Conservation (phyloP, 2,329 filamentous ascomycete species). For the Metarhizium album region DNA sequence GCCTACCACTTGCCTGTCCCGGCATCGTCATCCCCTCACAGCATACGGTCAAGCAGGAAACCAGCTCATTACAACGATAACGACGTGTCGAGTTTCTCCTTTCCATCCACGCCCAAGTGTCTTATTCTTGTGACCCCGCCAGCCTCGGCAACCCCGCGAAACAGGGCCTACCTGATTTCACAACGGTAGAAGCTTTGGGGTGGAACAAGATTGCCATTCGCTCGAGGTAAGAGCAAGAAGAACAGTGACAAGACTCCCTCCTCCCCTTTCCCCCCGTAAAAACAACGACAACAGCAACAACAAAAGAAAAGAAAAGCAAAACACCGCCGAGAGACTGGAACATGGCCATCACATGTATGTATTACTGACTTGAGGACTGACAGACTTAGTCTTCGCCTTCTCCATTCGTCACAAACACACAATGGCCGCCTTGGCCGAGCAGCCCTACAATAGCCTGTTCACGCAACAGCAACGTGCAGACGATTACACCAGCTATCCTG, state of each 20-base stretch:
- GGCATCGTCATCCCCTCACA: not conserved
- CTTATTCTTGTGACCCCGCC: not conserved
- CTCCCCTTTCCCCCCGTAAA: too few relatives aligned
- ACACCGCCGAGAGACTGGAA: too few relatives aligned
- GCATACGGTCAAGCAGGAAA: not conserved
- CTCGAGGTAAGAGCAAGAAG: not conserved
- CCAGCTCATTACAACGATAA: too few relatives aligned
- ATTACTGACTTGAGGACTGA: not conserved
- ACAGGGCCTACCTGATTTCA: not conserved
- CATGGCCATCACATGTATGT: too few relatives aligned
- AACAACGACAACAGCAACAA: too few relatives aligned
- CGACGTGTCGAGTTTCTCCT: not conserved
- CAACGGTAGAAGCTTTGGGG: not conserved
- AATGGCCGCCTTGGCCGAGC: conserved; percentile 4
- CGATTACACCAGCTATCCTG: conserved; percentile 36
- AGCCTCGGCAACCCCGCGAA: not conserved
- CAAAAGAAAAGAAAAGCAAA: too few relatives aligned
- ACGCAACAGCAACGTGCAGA: conserved; percentile 19
- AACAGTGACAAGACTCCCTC: not conserved
- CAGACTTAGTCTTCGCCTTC: not conserved
- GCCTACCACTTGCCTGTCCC: not conserved
- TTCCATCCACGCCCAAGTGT: not conserved
- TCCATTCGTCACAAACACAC: not conserved
- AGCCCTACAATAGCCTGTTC: conserved; percentile 2
- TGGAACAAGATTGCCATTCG: not conserved